A percentile compares a stretch with the other conserved stretches of the same genome.
Evolutionary conservation across 306 rosid genomes (phyloP).

Genomic region (Cicer pinnatifidum): DNA sequence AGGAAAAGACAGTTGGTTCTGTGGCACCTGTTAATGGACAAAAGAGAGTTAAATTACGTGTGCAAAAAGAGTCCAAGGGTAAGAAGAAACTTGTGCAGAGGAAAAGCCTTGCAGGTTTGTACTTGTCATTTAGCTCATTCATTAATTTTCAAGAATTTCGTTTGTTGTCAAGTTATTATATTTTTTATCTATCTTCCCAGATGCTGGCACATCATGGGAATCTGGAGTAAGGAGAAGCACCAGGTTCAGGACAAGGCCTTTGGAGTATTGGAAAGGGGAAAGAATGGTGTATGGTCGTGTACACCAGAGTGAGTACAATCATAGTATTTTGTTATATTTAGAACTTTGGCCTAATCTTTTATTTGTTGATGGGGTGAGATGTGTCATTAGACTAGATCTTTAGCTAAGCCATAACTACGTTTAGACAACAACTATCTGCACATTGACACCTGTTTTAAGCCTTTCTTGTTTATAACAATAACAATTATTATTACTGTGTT

Average conservation of each 20-base stretch:
- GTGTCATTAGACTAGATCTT: slow-evolving; percentile 5
- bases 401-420: not conserved
- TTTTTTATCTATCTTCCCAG: slow-evolving; percentile 49
- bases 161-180: slow-evolving; percentile 1
- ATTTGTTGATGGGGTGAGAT: not conserved
- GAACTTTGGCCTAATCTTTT: slow-evolving; percentile 20
- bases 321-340: slow-evolving; percentile 22
- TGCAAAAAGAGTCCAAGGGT: slow-evolving; percentile 24
- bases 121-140: slow-evolving; percentile 35
- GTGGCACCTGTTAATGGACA: slow-evolving; percentile 44
- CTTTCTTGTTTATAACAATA: not conserved
- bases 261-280: slow-evolving; percentile 95
- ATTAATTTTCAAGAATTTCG: slow-evolving; percentile 26
- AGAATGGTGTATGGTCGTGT: slow-evolving; percentile 73
- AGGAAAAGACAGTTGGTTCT: slow-evolving; percentile 38
- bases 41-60: slow-evolving; percentile 45
- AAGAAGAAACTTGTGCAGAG: slow-evolving; percentile 48
- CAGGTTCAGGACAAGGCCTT: slow-evolving; percentile 79
- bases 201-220: slow-evolving; percentile 66
- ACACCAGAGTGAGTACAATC: slow-evolving; percentile 65
- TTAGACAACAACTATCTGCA: slow-evolving; percentile 1
- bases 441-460: not conserved
- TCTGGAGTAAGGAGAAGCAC: slow-evolving; percentile 81
- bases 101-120: slow-evolving; percentile 79
- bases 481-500: too few relatives aligned